phyloP scores from a whole-genome alignment of 164 flowering plant species.

The Annona cherimola region DNA sequence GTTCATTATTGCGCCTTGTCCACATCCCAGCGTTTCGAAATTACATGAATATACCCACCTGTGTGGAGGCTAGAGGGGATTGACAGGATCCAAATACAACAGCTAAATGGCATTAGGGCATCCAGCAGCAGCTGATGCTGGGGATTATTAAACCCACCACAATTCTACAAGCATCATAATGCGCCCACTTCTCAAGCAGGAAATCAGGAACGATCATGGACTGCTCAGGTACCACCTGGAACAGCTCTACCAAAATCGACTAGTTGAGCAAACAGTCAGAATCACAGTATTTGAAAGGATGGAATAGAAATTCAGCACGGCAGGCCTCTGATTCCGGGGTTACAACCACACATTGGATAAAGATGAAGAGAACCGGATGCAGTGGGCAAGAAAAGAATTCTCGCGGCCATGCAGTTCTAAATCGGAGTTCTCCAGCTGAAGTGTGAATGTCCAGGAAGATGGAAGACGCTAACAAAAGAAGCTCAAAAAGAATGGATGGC shows the following conservation, averaged over 20 bases:
- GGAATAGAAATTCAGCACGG: not conserved
- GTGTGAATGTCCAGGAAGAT: not conserved
- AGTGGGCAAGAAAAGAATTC: not conserved
- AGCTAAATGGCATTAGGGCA: too few relatives aligned
- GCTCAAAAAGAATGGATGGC: not conserved
- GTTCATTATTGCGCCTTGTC: too few relatives aligned
- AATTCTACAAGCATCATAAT: too few relatives aligned
- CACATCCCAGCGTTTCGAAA: too few relatives aligned
- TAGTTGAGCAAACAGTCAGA: not conserved
- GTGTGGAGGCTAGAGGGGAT: too few relatives aligned
- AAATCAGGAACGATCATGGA: too few relatives aligned
- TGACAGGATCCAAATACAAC: too few relatives aligned
- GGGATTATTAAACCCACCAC: too few relatives aligned
- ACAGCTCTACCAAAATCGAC: not conserved
- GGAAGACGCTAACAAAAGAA: not conserved
- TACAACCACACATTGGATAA: not conserved
- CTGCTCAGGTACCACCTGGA: not conserved
- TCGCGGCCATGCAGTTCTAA: not conserved
- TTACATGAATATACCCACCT: too few relatives aligned
- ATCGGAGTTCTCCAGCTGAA: not conserved
- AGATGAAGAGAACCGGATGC: not conserved
- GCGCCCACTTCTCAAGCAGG: too few relatives aligned
- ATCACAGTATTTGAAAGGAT: not conserved
- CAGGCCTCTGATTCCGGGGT: not conserved
- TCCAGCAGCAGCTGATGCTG: too few relatives aligned